phyloP scores from a whole-genome alignment of 2,329 filamentous ascomycete genomes.

The Stachybotrys chartarum region DNA sequence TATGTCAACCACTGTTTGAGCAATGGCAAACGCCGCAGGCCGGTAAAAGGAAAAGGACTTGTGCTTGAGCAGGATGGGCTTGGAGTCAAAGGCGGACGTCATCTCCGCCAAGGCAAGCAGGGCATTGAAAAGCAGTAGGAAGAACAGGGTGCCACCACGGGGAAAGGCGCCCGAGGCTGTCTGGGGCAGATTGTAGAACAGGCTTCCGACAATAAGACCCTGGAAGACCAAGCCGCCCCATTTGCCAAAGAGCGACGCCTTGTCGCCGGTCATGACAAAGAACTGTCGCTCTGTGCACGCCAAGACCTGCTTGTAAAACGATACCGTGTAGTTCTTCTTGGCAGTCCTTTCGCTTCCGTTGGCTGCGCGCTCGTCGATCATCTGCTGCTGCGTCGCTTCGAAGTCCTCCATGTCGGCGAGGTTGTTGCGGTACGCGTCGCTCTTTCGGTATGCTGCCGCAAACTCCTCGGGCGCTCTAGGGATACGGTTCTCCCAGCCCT shows the following conservation, averaged over 20 bases:
- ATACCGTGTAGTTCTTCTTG: conserved; percentile 69
- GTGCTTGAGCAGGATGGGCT: conserved; percentile 63
- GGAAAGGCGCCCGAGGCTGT: conserved; percentile 58
- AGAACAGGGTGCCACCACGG: conserved; percentile 41
- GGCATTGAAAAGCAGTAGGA: conserved; percentile 45
- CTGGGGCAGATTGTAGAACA: conserved; percentile 63
- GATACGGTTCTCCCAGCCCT: conserved; percentile 56
- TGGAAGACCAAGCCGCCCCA: conserved; percentile 73
- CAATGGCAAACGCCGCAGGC: conserved; percentile 48
- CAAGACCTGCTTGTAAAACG: conserved; percentile 64
- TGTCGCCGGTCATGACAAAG: conserved; percentile 72
- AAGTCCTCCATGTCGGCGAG: conserved; percentile 56
- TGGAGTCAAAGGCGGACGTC: conserved; percentile 53
- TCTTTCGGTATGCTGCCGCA: conserved; percentile 56
- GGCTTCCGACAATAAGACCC: conserved; percentile 65
- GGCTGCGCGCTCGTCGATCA: conserved; percentile 34
- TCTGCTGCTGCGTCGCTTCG: conserved; percentile 51
- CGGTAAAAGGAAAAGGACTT: conserved; percentile 65
- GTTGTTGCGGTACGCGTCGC: conserved; percentile 52
- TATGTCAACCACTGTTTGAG: conserved; percentile 52
- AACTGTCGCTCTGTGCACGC: conserved; percentile 69
- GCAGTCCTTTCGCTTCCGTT: conserved; percentile 62
- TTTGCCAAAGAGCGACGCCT: conserved; percentile 69
- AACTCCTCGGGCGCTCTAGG: conserved; percentile 66
- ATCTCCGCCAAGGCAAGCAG: conserved; percentile 71